phyloP scores from a whole-genome alignment of 345 rosid genomes.

The Brassica carinata region DNA sequence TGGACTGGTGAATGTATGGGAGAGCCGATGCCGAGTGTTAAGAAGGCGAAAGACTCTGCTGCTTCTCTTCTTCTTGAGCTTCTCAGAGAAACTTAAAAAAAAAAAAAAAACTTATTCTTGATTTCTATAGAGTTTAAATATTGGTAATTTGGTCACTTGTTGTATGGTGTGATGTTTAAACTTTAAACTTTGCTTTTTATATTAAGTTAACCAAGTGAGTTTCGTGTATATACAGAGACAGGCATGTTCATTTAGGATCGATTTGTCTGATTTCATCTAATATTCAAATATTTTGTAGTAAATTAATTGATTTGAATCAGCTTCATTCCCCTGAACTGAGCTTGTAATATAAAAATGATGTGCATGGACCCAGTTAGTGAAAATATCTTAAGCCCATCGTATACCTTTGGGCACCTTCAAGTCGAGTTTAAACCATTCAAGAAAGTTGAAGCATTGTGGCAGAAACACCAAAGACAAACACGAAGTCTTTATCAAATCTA shows the following conservation, averaged over 20 bases:
- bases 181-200: no score
- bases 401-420: constrained; percentile 18
- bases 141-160: background rate
- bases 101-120: constrained; percentile 49
- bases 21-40: constrained; percentile 97
- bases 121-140: background rate
- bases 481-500: constrained; percentile 1
- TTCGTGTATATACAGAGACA: background rate
- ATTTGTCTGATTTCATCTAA: background rate
- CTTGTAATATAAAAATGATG: background rate
- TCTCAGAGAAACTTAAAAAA: constrained; percentile 37
- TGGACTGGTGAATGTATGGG: constrained; percentile 96
- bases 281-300: no score
- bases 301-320: background rate
- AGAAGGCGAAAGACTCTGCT: constrained; percentile 98
- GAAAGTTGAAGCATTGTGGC: background rate
- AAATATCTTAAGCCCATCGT: constrained; percentile 3
- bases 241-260: background rate
- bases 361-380: background rate
- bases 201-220: no score
- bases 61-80: constrained; percentile 82
- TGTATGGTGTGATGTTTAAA: background rate
- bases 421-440: background rate
- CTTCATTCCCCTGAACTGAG: background rate
- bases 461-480: background rate